These are phyloP conservation scores for Alternaria sp. DNA, from an alignment of 2,329 filamentous ascomycete genomes.

Conservation along the genomic window DNA sequence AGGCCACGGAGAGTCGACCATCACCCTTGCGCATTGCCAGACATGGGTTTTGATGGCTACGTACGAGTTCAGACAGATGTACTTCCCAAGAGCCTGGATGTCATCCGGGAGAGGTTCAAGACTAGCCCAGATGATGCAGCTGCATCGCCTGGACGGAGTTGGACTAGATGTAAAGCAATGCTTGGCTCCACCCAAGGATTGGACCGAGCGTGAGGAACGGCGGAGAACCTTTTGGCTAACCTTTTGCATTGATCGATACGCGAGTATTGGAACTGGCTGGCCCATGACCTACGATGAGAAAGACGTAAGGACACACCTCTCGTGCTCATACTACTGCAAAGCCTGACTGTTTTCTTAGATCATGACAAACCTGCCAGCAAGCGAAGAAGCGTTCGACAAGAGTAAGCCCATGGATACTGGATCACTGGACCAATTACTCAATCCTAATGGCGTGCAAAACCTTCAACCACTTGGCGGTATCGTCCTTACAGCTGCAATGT, in stretches of 20 bases:
- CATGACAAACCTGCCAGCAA: constrained; percentile 80
- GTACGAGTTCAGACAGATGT: constrained; percentile 98
- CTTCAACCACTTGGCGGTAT: constrained; percentile 82
- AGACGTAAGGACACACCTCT: constrained; percentile 63
- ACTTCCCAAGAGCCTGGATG: constrained; percentile 94
- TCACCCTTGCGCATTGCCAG: constrained; percentile 86
- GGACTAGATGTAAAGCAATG: constrained; percentile 93
- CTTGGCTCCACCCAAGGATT: constrained; percentile 83
- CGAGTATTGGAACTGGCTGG: constrained; percentile 96
- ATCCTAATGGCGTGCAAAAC: constrained; percentile 72
- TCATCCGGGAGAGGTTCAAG: constrained; percentile 84
- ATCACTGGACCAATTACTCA: constrained; percentile 73
- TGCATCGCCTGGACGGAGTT: constrained; percentile 83
- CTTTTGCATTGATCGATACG: constrained; percentile 89
- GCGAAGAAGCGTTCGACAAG: constrained; percentile 84
- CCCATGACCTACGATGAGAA: constrained; percentile 92
- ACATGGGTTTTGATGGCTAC: constrained; percentile 78
- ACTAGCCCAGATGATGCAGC: constrained; percentile 87
- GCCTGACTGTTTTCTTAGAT: constrained; percentile 58
- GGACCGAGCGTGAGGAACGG: constrained; percentile 91
- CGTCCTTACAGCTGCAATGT: constrained; percentile 84
- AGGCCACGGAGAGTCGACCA: constrained; percentile 87
- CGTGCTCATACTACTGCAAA: neutral
- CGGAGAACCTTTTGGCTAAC: constrained; percentile 94
- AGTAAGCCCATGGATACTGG: constrained; percentile 76